Conservation (phyloP, 257 asterid species). For the Osmanthus fragrans region DNA sequence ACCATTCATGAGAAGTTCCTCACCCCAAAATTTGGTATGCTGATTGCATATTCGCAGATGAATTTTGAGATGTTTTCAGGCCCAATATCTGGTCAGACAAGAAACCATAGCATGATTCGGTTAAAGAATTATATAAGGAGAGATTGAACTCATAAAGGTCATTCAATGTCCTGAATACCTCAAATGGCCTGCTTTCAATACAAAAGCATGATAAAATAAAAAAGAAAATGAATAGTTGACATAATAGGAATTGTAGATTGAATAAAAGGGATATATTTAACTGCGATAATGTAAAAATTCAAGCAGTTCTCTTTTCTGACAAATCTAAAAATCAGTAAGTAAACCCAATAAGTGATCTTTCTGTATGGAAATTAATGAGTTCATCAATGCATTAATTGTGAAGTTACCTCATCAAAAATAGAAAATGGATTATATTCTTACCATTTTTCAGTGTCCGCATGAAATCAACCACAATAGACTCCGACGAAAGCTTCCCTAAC, state of each 20-base stretch:
- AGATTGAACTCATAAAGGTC: conserved; percentile 20
- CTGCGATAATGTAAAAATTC: not conserved
- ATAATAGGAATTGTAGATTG: not conserved
- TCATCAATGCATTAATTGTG: not conserved
- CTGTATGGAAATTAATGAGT: not conserved
- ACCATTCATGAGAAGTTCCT: conserved; percentile 64
- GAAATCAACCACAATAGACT: conserved; percentile 55
- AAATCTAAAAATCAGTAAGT: not conserved
- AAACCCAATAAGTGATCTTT: not conserved
- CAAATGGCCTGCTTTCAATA: conserved; percentile 1
- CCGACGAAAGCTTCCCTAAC: conserved; percentile 71
- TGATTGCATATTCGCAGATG: conserved; percentile 54
- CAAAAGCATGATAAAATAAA: not conserved
- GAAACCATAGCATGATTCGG: conserved; percentile 22
- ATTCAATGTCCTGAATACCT: conserved; percentile 13
- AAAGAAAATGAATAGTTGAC: conserved; percentile 7
- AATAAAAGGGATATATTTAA: conserved; percentile 15
- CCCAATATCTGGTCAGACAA: conserved; percentile 47
- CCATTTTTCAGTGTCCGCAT: conserved; percentile 66
- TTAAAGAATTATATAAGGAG: conserved; percentile 10
- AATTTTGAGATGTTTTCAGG: conserved; percentile 57
- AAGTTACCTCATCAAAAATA: not conserved
- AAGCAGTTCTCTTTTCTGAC: not conserved
- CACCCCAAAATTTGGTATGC: conserved; percentile 70
- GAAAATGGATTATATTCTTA: conserved; percentile 28